A percentile compares a stretch with the other conserved stretches of the same genome.
Conservation (phyloP, 768 basidiomycete genomes). For the Psilocybe sp. region DNA sequence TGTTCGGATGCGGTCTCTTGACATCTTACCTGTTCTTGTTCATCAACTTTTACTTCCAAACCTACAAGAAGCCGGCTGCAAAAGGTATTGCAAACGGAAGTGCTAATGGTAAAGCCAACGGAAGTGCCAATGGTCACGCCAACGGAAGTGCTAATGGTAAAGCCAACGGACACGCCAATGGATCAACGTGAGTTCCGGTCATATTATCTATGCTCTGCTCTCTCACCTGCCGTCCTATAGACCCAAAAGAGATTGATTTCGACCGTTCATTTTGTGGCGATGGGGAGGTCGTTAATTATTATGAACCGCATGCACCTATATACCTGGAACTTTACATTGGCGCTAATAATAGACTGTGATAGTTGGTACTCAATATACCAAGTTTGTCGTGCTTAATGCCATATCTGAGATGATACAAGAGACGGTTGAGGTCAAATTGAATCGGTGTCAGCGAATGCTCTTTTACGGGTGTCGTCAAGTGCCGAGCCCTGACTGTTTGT, state of each 20-base stretch:
- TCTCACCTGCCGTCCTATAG: slow-evolving; percentile 15
- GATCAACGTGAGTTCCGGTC: slow-evolving; percentile 9
- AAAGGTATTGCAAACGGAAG: slow-evolving; percentile 46
- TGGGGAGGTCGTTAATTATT: slow-evolving; percentile 22
- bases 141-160: slow-evolving; percentile 42
- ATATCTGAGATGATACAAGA: background rate
- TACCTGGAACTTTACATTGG: slow-evolving; percentile 34
- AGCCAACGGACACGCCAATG: slow-evolving; percentile 18
- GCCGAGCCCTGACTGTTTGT: too few species aligned
- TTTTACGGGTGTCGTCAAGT: too few species aligned
- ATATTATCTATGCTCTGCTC: background rate
- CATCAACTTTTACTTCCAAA: slow-evolving; percentile 91
- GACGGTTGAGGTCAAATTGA: too few species aligned
- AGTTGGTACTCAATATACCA: background rate
- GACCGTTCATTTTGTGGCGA: background rate
- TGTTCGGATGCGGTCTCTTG: slow-evolving; percentile 86
- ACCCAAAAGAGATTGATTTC: slow-evolving; percentile 26
- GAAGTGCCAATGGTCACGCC: slow-evolving; percentile 28
- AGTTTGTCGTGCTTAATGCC: background rate
- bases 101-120: slow-evolving; percentile 36
- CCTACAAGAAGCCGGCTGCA: slow-evolving; percentile 64
- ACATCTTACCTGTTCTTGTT: slow-evolving; percentile 92
- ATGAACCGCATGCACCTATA: slow-evolving; percentile 31
- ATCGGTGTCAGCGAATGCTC: too few species aligned
- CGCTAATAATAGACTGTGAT: slow-evolving; percentile 27